Evolutionary conservation across 2,329 filamentous ascomycete genomes (phyloP), one percentile per base, ranked within the genome.

Genomic region (Aspergillus sclerotialis): DNA sequence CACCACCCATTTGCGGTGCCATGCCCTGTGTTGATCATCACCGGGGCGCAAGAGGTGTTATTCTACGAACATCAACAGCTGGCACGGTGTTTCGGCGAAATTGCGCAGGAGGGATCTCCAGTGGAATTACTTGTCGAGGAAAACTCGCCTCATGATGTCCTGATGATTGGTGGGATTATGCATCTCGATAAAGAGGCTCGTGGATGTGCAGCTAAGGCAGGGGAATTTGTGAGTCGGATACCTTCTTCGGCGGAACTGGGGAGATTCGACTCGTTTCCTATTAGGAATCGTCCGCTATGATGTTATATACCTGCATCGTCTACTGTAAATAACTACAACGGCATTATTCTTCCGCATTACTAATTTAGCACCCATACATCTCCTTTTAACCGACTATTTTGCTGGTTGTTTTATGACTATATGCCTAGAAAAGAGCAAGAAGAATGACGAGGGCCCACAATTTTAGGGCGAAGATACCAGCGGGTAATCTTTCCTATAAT

Each of bases 101-200:
- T 42, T 2, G 30, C 37, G 4, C 14, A 42, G 15, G 43, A 46
- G 27, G 9, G 15, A 2, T 27, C 32, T n/a, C 15, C 15, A 8
- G 30, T 45, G 10, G 38, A 39, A 11, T 16, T 46, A 3, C 38
- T 36, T 14, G 33, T 38, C 19, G 42, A 44, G 13, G 39, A 44
- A 2, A 27, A 25, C 3, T 36, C 39, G 10, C 39, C 41, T 9
- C 45, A 48, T 30, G 39, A 46, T 36, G 19, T 46, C 10, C 26
- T 46, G 19, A 46, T 45, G 37, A 38, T 46, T 27, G 45, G 37
- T 1, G 42, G 43, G 38, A 28, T 48, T 8, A 29, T 44, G 33
- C 26, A 28, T 2, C 46, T 46, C 18, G 18, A 31, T 7, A 28
- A 43, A 13, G 41, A 46, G 18, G 43, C 41, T 2, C 26, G 34